phyloP scores from a whole-genome alignment of 225 moss, liverwort and hornwort genomes.

The Ulota crispa region DNA sequence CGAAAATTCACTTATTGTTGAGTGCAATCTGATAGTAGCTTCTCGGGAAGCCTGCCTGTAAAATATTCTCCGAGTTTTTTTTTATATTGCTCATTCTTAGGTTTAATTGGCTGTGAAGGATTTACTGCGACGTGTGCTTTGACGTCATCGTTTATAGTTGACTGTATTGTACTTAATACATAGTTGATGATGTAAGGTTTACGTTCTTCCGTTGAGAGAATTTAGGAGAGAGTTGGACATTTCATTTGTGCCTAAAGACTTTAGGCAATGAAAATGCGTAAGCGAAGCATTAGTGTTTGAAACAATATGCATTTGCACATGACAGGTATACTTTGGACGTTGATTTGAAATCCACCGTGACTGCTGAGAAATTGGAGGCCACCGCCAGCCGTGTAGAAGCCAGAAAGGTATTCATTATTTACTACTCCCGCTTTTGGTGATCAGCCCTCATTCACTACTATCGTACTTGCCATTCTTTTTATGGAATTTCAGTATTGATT shows the following conservation, averaged over 20 bases:
- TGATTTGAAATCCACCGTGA: slow-evolving; percentile 65
- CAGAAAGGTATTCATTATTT: slow-evolving; percentile 47
- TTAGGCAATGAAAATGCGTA: not conserved
- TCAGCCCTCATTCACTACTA: not conserved
- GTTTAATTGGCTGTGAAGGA: not conserved
- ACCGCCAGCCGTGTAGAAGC: slow-evolving; percentile 61
- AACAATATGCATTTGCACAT: not conserved
- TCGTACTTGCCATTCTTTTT: not conserved
- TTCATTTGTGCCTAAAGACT: not conserved
- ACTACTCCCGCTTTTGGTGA: not conserved
- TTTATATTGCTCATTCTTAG: not conserved
- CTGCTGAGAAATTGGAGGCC: slow-evolving; percentile 63
- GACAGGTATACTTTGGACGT: slow-evolving; percentile 77
- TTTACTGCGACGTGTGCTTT: not conserved
- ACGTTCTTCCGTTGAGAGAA: not conserved
- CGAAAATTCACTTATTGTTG: slow-evolving; percentile 20
- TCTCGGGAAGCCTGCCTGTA: slow-evolving; percentile 15
- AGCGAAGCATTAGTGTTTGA: not conserved
- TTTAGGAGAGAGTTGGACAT: not conserved
- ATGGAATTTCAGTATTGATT: not conserved
- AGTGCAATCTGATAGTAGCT: slow-evolving; percentile 40
- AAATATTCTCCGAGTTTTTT: not conserved
- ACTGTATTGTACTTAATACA: not conserved
- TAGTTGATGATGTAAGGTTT: not conserved
- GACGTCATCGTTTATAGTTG: not conserved